Base-by-base conservation (phyloP, 208 protist genomes). In the Acanthamoeba lenticulata region DNA sequence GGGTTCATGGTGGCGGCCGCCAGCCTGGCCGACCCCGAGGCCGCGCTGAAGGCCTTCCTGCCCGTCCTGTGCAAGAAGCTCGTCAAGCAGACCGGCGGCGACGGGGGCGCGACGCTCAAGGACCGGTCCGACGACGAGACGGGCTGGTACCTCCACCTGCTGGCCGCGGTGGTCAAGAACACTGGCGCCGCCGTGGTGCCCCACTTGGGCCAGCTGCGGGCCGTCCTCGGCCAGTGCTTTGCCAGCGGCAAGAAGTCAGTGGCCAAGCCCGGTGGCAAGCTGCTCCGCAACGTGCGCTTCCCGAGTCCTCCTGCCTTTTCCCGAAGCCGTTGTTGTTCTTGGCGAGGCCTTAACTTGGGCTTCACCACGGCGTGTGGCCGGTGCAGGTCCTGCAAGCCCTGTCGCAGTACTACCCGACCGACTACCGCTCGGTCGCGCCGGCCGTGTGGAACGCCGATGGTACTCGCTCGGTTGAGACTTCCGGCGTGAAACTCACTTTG, bases 81-180 rank as follows among this genome's bases (percentile, higher is more conserved):
- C 0, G 44, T 92, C 34, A 92, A 92, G 47, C 24, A 49, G 0
- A 38, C n/a, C 27, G 57, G 47, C 27, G 79, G 9, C 11, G 13
- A 21, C 38, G n/a, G 13, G 15, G n/a, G 40, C 32, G 47, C 17
- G 0, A 38, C 40, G 38, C 44, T 92, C 11, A 92, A 74, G 44
- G 57, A 92, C 9, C 15, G 44, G 11, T 65, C 86, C 17, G 86
- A 92, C 21, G 38, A 74, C 2, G 86, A 92, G 55, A 67, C 74
- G 49, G n/a, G 34, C 34, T 92, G 86, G 86, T 74, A 92, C 42
- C 60, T 92, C 21, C 57, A 65, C 36, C 29, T 92, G 86, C 19
- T 92, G 49, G 38, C 55, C 21, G 42, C 34, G 7, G 86, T 92
- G 21, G 57, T 92, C 15, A 92, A 74, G 29, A 29, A 19, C 3